Base-by-base conservation (phyloP, 768 basidiomycete species). In the Rhodocollybia butyracea region DNA sequence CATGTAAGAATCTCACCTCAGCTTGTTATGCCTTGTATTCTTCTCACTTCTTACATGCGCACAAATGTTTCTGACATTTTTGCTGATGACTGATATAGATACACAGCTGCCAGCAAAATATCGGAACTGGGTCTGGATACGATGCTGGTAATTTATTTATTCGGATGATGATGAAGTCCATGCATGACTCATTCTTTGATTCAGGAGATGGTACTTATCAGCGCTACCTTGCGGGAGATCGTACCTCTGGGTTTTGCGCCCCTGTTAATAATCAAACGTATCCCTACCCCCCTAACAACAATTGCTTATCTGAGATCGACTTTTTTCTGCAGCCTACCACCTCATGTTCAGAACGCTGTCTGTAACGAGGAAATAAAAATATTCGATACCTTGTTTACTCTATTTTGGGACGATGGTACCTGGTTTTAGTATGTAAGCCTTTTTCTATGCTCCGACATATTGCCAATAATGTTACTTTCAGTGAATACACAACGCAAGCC, bases 281-380 rank as follows among this genome's bases (percentile, higher is more conserved):
- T 17, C 15, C 26, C 3, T 29, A 13, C 13, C 22, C 21, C 12
- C 32, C 21, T 3, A 4, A 21, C 26, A 3, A 8, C 24, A 30
- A 29, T 10, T n/a, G 10, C n/a, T 29, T 39, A 41, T 24, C n/a
- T n/a, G 1, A 19, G 32, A 32, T 26, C 21, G 6, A 17, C 15
- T 13, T 46, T 2, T 12, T 3, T 32, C 19, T 45, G 26, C 21
- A 65, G 64, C 11, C 62, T 65, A 36, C 58, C 64, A 2, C 5
- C 24, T 3, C 29, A 46, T 27, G 42, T 67, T 26, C 63, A 65
- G 46, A 55, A 57, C 6, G 59, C 65, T 21, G 64, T 57, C 2
- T 67, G 66, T 30, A 66, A 62, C 43, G 11, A 58, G 32, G 45
- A 46, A 22, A 60, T 67, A 24, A 65, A 61, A 48, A 46, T 67